Base-by-base conservation (phyloP, 139 green algal genomes). In the Chlamydomonas applanata region DNA sequence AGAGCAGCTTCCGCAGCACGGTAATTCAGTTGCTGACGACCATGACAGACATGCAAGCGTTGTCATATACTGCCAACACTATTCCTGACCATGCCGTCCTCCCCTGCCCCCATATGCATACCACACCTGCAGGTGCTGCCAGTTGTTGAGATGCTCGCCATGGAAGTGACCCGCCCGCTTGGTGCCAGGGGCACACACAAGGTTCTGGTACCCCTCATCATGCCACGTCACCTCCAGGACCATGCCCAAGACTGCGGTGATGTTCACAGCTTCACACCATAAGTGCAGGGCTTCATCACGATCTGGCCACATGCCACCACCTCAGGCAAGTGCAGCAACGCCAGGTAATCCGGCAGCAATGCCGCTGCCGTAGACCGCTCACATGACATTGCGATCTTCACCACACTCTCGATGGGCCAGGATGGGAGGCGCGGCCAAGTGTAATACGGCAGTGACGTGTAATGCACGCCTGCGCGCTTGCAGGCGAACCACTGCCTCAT, bases 71-170 rank as follows among this genome's bases (percentile, higher is more conserved):
- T 49, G 11, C 40, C 40, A 7, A 49, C 40, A 49, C 7, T 11
- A 49, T 7, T 11, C 7, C 7, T 49, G 40, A 19, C 11, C 11
- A 11, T 11, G 40, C 40, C 40, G 7, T 49, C 7, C 40, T 19
- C 11, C 40, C 7, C 40, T 19, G 7, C 7, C 7, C 7, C 40
- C 40, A 19, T 7, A 49, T 49, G 40, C 40, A 49, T 49, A 11
- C 40, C 40, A 7, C 40, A 49, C 40, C 40, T 49, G 40, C 11
- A 49, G 11, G 40, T 69, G 62, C 62, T 69, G 62, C 62, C 62
- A 69, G 62, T 69, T 69, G 62, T 69, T 69, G 32, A 69, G 36
- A 19, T 69, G 62, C 32, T 69, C 33, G 22, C 62, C 62, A 52
- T 69, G 16, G 2, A 69, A 30, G 17, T 69, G 62, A 2, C 62